A percentile compares a stretch with the other conserved stretches of the same genome.
phyloP scores from a whole-genome alignment of 108 stramenopile genomes.

The Mediolabrus comicus region DNA sequence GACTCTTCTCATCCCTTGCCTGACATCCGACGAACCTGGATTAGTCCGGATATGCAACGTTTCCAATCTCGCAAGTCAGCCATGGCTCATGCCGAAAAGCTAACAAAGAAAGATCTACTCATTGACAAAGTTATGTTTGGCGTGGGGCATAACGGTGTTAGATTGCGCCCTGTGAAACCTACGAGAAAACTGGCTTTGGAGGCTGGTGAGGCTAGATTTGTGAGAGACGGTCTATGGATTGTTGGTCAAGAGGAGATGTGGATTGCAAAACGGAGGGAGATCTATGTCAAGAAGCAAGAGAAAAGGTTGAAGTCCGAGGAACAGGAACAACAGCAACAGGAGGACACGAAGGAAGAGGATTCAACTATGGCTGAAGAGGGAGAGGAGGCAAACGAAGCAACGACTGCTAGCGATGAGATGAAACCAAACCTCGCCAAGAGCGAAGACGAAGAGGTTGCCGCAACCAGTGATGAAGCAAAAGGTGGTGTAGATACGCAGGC shows the following conservation, averaged over 20 bases:
- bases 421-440: not conserved
- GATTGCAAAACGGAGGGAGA: constrained; percentile 58
- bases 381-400: not conserved
- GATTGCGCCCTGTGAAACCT: constrained; percentile 62
- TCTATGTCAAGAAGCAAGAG: constrained; percentile 22
- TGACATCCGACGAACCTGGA: constrained; percentile 49
- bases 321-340: constrained; percentile 8
- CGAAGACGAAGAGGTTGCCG: too few relatives aligned
- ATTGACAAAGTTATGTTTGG: constrained; percentile 71
- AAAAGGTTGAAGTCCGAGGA: constrained; percentile 19
- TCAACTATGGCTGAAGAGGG: not conserved
- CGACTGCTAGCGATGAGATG: not conserved
- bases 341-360: not conserved
- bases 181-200: constrained; percentile 58
- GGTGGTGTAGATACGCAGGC: not conserved
- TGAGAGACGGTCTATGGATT: constrained; percentile 87
- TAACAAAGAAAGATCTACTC: constrained; percentile 54
- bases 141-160: constrained; percentile 57
- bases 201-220: constrained; percentile 72
- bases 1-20: constrained; percentile 39
- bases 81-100: constrained; percentile 52
- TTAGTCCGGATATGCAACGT: constrained; percentile 59
- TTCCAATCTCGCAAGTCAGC: constrained; percentile 74
- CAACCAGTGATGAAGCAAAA: not conserved
- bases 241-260: constrained; percentile 85